phyloP scores from a whole-genome alignment of 2,329 filamentous ascomycete species.

The Trichophaea hybrida region DNA sequence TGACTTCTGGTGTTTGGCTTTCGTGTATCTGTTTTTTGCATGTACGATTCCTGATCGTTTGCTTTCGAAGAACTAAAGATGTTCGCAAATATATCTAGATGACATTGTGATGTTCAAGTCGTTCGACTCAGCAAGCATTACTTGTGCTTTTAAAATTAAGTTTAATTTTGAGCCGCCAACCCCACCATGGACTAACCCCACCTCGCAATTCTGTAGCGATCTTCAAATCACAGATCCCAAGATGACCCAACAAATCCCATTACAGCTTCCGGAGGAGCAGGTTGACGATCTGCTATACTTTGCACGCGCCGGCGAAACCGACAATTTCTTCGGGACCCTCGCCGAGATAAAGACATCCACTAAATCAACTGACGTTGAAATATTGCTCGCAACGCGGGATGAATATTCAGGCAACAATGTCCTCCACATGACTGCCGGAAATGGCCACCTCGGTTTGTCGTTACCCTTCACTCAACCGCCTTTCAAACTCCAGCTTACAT shows the following conservation, averaged over 20 bases:
- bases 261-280: slow-evolving; percentile 54
- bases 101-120: no score
- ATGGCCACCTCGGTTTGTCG: slow-evolving; percentile 61
- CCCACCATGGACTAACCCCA: no score
- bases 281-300: slow-evolving; percentile 88
- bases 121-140: no score
- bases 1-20: no score
- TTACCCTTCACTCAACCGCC: neutral
- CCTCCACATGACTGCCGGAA: slow-evolving; percentile 84
- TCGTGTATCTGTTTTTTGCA: no score
- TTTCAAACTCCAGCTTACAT: neutral
- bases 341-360: slow-evolving; percentile 35
- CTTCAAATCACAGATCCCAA: slow-evolving; percentile 1
- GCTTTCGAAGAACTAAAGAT: no score
- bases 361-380: slow-evolving; percentile 32
- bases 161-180: no score
- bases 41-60: no score
- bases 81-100: no score
- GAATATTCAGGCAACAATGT: slow-evolving; percentile 60
- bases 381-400: slow-evolving; percentile 59
- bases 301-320: slow-evolving; percentile 60
- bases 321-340: slow-evolving; percentile 50
- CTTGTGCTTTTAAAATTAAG: no score
- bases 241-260: slow-evolving; percentile 1
- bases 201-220: no score